phyloP scores from a whole-genome alignment of 768 basidiomycete species.

The Russula earlei region DNA sequence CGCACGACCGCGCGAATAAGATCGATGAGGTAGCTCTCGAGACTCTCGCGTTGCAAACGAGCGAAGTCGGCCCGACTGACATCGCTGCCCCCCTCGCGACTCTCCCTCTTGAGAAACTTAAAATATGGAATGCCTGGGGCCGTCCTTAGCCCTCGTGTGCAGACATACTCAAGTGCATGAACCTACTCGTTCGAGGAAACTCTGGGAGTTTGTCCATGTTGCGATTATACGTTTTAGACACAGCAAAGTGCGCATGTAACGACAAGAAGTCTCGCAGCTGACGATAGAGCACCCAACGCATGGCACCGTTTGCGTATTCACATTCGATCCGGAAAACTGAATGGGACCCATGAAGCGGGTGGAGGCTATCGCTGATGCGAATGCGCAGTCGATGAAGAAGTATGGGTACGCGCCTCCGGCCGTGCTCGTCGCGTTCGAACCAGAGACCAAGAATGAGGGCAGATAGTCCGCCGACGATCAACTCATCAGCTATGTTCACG shows the following conservation, averaged over 20 bases:
- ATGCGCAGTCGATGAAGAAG: conserved; percentile 75
- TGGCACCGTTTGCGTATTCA: conserved; percentile 89
- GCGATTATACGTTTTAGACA: conserved; percentile 72
- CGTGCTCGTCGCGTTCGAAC: conserved; percentile 82
- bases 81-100: conserved; percentile 39
- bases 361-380: conserved; percentile 76
- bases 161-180: not conserved
- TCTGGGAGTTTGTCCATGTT: conserved; percentile 76
- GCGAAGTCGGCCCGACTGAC: conserved; percentile 69
- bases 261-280: conserved; percentile 87
- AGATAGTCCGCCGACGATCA: conserved; percentile 71
- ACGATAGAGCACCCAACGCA: conserved; percentile 92
- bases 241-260: conserved; percentile 79
- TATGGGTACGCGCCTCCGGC: conserved; percentile 68
- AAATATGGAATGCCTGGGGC: conserved; percentile 75
- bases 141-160: not conserved
- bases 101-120: conserved; percentile 69
- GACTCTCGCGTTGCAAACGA: conserved; percentile 63
- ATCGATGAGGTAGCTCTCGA: conserved; percentile 83
- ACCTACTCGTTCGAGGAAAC: conserved; percentile 72
- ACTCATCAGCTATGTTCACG: conserved; percentile 75
- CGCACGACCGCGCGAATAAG: conserved; percentile 85
- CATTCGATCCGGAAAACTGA: conserved; percentile 89
- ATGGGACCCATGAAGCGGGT: conserved; percentile 67
- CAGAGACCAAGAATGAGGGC: conserved; percentile 71